Conservation (phyloP, 305 asterid species). For the Solanum hybrid region DNA sequence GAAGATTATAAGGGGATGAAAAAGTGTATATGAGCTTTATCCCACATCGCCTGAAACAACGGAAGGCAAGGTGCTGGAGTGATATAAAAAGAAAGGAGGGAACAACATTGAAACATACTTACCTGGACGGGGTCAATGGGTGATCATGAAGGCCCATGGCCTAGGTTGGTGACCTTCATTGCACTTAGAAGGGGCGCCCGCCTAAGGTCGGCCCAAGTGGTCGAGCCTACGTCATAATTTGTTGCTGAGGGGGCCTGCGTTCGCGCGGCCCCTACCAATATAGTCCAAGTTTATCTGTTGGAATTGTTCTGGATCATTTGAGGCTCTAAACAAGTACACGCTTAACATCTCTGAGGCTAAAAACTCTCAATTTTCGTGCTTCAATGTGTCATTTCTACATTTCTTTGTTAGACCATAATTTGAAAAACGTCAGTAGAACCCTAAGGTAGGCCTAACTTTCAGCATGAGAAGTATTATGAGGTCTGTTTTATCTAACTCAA, state of each 20-base stretch:
- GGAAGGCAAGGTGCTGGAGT: not conserved
- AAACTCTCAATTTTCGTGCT: rapidly evolving
- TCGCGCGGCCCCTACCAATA: slow-evolving; percentile 55
- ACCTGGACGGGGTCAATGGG: slow-evolving; percentile 50
- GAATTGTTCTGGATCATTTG: rapidly evolving
- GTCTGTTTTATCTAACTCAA: slow-evolving; percentile 20
- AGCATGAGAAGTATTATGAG: slow-evolving; percentile 9
- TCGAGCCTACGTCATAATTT: slow-evolving; percentile 55
- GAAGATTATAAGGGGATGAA: not conserved
- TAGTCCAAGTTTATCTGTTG: rapidly evolving
- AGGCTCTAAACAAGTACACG: no score
- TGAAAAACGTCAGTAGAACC: not conserved
- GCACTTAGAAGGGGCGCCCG: slow-evolving; percentile 42
- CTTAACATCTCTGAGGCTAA: no score
- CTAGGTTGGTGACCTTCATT: slow-evolving; percentile 43
- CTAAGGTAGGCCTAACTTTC: not conserved
- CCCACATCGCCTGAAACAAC: not conserved
- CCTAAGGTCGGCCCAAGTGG: slow-evolving; percentile 53
- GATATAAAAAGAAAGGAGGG: not conserved
- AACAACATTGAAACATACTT: not conserved
- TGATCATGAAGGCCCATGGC: slow-evolving; percentile 35
- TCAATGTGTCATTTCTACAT: no score
- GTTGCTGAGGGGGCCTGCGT: slow-evolving; percentile 68
- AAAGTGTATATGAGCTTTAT: not conserved
- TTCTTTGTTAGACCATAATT: no score